Base-by-base conservation (phyloP, 225 moss, liverwort and hornwort genomes). In the Thuidium tamariscinum region DNA sequence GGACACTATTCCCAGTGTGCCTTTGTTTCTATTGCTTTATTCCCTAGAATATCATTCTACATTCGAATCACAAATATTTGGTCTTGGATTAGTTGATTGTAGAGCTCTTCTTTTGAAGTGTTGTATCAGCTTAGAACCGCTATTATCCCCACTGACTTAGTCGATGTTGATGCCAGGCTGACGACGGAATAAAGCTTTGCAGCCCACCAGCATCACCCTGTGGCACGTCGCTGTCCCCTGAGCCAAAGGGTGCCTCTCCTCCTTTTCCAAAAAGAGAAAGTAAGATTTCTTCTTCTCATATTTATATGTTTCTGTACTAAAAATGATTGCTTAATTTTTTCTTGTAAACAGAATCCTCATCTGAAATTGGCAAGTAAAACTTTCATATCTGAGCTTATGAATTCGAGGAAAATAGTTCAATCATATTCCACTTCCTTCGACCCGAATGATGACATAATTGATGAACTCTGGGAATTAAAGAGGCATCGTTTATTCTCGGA, bases 121-220 rank as follows among this genome's bases (percentile, higher is more conserved):
- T 27, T 62, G 73, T 73, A 69, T 79, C 73, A 83, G 49, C 57
- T 79, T 55, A 27, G 39, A 66, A 51, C 63, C 77, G 68, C 60
- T 74, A 44, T 20, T 27, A 79, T 65, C 54, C 42, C 56, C 8
- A 32, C 17, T 87, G 63, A 87, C 26, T 21, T 89, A 34, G 67
- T 64, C 63, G 30, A 78, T 62, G 32, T 80, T 82, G 89, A 75
- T 75, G 49, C 51, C 72, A 91, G 91, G 44, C 42, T 87, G 84
- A 86, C n/a, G 83, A 68, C 37, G 61, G 71, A 5, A 72, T 83
- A 71, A 80, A 34, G 48, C 77, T 83, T 86, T 86, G 77, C n/a
- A n/a, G n/a, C 80, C 86, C 91, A 86, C 60, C 85, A 80, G 83
- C 68, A 77, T 69, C 83, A 34, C 81, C 83, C 41, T 86, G 79